Percentiles rank a stretch among this genome's conserved stretches.
Evolutionary conservation across 2,329 filamentous ascomycete genomes (phyloP).

Genomic region (Fusarium torulosum): DNA sequence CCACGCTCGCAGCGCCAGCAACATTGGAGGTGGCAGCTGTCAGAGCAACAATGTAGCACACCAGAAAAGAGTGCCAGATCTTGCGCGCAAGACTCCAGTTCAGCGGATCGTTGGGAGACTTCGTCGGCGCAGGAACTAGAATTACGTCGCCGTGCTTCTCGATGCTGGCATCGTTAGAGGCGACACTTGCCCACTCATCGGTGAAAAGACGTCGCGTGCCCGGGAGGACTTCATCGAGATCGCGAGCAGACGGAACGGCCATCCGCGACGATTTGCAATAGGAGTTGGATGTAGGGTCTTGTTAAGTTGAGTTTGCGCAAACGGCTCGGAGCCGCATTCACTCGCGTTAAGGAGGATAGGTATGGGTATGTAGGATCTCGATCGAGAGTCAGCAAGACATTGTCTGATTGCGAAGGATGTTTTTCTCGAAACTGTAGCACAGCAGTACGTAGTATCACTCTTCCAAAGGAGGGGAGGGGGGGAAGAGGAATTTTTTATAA

Average conservation of each 20-base stretch:
- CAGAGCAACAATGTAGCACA: conserved; percentile 66
- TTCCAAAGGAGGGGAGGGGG: background rate
- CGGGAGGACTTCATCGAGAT: conserved; percentile 46
- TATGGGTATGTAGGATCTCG: conserved; percentile 30
- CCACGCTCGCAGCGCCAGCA: conserved; percentile 64
- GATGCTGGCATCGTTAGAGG: conserved; percentile 41
- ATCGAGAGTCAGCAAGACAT: conserved; percentile 42
- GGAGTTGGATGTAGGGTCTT: conserved; percentile 4
- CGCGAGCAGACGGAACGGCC: conserved; percentile 37
- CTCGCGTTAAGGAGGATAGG: conserved; percentile 40
- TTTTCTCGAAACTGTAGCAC: background rate
- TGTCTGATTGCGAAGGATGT: conserved; percentile 12
- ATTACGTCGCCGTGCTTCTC: conserved; percentile 59
- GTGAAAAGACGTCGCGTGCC: conserved; percentile 50
- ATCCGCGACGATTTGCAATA: conserved; percentile 31
- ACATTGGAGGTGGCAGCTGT: conserved; percentile 69
- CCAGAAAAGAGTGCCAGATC: conserved; percentile 63
- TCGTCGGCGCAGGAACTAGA: conserved; percentile 65
- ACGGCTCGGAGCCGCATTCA: conserved; percentile 43
- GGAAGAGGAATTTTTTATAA: conserved; percentile 23
- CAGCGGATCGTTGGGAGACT: conserved; percentile 65
- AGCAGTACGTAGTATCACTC: background rate
- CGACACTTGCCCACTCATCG: conserved; percentile 45
- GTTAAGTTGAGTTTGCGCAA: conserved; percentile 23
- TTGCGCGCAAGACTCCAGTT: conserved; percentile 63